Percentiles rank a stretch among this genome's conserved stretches.
phyloP scores from a whole-genome alignment of 371 early-diverging fungal species.

The Syncephalastrum contaminatum region DNA sequence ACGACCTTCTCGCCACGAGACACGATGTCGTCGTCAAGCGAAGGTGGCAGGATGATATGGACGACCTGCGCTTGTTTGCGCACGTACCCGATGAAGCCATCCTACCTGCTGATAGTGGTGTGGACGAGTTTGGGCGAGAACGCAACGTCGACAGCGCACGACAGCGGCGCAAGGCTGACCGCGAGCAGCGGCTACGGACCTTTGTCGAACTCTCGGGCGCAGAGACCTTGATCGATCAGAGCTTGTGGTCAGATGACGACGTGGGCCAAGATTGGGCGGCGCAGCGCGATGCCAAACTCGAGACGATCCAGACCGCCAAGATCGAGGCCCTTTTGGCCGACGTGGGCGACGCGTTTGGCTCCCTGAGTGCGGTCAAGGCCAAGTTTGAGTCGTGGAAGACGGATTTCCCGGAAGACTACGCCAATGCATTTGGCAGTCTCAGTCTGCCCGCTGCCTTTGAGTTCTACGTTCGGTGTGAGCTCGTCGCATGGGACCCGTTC shows the following conservation, averaged over 20 bases:
- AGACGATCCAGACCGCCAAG: constrained; percentile 18
- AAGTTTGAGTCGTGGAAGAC: constrained; percentile 69
- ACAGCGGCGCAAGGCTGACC: constrained; percentile 35
- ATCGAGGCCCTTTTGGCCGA: constrained; percentile 39
- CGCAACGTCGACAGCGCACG: constrained; percentile 27
- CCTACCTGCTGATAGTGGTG: constrained; percentile 15
- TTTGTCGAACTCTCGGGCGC: constrained; percentile 14
- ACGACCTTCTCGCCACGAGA: constrained; percentile 40
- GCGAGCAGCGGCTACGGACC: constrained; percentile 16
- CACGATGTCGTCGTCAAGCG: constrained; percentile 39
- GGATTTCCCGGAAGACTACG: constrained; percentile 62
- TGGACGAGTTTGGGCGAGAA: constrained; percentile 55
- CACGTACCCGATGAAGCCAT: constrained; percentile 27
- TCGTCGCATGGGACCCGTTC: constrained; percentile 63
- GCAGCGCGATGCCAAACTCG: constrained; percentile 35
- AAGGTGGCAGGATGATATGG: constrained; percentile 42
- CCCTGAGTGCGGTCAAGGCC: constrained; percentile 51
- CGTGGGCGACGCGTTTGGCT: constrained; percentile 56
- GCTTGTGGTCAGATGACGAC: constrained; percentile 59
- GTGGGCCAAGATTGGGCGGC: constrained; percentile 30
- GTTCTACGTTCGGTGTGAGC: constrained; percentile 64
- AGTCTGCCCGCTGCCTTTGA: constrained; percentile 71
- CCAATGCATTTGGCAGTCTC: constrained; percentile 67
- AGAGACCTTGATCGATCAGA: constrained; percentile 30
- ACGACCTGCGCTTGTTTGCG: constrained; percentile 52